Evolutionary conservation across 1,284 basidiomycete species (phyloP).

Genomic region (Phylloboletellus chloephorus): DNA sequence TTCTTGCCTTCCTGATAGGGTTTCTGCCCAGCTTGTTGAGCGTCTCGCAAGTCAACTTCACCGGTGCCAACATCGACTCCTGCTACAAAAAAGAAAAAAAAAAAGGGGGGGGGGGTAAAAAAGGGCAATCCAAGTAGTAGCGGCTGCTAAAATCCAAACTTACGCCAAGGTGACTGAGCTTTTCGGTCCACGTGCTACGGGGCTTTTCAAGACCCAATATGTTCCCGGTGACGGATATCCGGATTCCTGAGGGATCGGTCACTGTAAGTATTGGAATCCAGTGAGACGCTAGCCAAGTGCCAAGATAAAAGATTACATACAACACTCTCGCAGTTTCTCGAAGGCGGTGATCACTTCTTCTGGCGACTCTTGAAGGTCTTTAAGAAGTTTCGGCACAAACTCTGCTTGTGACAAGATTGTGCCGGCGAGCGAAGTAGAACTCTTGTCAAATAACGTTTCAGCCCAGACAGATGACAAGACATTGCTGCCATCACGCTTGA

Average conservation of each 20-base stretch:
- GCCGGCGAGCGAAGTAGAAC: conserved; percentile 70
- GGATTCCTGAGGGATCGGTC: conserved; percentile 72
- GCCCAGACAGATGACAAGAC: conserved; percentile 74
- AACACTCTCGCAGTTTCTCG: conserved; percentile 60
- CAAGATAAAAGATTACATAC: conserved; percentile 44
- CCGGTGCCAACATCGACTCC: conserved; percentile 56
- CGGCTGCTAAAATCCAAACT: conserved; percentile 7
- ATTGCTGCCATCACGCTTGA: conserved; percentile 85
- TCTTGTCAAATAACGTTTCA: conserved; percentile 64
- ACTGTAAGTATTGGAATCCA: conserved; percentile 42
- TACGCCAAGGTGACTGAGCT: conserved; percentile 61
- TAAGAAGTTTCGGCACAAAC: conserved; percentile 73
- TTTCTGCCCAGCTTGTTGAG: conserved; percentile 72
- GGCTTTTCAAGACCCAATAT: conserved; percentile 71
- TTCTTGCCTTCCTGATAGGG: conserved; percentile 65
- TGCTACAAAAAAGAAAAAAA: conserved; percentile 26
- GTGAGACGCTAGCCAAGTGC: conserved; percentile 1
- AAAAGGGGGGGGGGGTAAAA: too few species aligned
- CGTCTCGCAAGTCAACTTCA: conserved; percentile 66
- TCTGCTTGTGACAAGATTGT: conserved; percentile 74
- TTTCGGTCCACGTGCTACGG: conserved; percentile 64
- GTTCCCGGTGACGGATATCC: conserved; percentile 87
- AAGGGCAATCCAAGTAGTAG: background rate
- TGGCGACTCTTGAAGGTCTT: conserved; percentile 72
- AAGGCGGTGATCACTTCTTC: conserved; percentile 68